These are phyloP conservation scores for Penicillium sp. DNA, from an alignment of 2,329 filamentous ascomycete genomes.

Conservation along the genomic window DNA sequence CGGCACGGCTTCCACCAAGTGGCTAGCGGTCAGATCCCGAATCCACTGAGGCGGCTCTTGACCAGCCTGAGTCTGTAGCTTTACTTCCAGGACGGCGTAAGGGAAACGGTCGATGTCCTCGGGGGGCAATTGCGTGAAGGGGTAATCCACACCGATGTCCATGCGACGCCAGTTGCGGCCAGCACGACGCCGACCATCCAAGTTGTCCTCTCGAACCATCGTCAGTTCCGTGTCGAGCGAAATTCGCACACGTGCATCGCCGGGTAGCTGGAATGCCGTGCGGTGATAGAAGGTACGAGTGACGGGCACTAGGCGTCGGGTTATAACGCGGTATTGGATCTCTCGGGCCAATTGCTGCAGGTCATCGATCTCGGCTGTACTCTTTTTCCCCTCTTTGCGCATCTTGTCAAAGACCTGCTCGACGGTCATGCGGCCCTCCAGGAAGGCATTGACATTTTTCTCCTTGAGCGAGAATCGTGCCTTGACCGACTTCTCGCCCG, in stretches of 20 bases:
- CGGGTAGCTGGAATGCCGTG: constrained; percentile 94
- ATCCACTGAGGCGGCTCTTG: constrained; percentile 97
- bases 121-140: constrained; percentile 81
- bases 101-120: constrained; percentile 89
- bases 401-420: constrained; percentile 94
- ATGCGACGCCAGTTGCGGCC: constrained; percentile 94
- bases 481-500: constrained; percentile 97
- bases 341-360: constrained; percentile 87
- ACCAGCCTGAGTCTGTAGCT: constrained; percentile 91
- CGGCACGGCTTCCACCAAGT: constrained; percentile 96
- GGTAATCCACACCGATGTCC: constrained; percentile 96
- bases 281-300: constrained; percentile 97
- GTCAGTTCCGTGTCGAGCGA: constrained; percentile 94
- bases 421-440: constrained; percentile 79
- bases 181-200: constrained; percentile 71
- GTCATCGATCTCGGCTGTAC: constrained; percentile 81
- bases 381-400: constrained; percentile 91
- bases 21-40: constrained; percentile 83
- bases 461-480: constrained; percentile 93
- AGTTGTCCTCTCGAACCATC: constrained; percentile 92
- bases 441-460: constrained; percentile 91
- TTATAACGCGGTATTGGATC: constrained; percentile 88
- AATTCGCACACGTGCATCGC: constrained; percentile 92
- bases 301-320: constrained; percentile 81
- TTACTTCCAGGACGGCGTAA: constrained; percentile 94